A percentile compares a stretch with the other conserved stretches of the same genome.
These are phyloP conservation scores for Funneliformis caledonium DNA, from an alignment of 371 early-diverging fungal species.

Conservation along the genomic window DNA sequence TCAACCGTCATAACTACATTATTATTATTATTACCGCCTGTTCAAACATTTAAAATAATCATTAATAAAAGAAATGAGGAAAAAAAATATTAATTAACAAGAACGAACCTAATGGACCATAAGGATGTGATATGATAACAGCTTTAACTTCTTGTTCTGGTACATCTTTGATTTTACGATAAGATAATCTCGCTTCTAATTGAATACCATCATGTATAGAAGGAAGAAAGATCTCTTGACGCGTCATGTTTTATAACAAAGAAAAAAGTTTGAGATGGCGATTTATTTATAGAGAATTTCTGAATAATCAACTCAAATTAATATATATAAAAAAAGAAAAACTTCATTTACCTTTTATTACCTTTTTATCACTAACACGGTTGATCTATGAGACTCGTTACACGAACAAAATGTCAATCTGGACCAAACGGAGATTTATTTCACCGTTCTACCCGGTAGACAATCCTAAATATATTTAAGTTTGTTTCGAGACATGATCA, in stretches of 20 bases:
- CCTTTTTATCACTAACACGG: no score
- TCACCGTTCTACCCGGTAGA: no score
- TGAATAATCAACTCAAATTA: no score
- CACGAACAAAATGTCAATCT: no score
- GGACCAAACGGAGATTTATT: no score
- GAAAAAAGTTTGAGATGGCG: neutral
- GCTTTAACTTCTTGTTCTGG: constrained; percentile 3
- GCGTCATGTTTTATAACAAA: neutral
- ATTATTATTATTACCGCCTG: constrained; percentile 30
- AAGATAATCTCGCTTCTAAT: constrained; percentile 16
- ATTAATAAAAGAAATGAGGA: neutral
- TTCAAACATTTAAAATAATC: neutral
- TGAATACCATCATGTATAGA: constrained; percentile 10
- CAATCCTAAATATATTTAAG: no score
- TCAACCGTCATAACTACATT: constrained; percentile 32
- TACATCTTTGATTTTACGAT: neutral
- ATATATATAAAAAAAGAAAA: no score
- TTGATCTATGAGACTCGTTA: no score
- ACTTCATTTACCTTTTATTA: no score
- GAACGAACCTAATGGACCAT: constrained; percentile 35
- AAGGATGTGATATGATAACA: constrained; percentile 36
- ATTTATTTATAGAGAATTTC: neutral
- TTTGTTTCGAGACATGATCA: no score
- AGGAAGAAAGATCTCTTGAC: neutral
- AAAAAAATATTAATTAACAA: neutral